Conservation (phyloP, 768 basidiomycete species). For the Cubamyces sp. region DNA sequence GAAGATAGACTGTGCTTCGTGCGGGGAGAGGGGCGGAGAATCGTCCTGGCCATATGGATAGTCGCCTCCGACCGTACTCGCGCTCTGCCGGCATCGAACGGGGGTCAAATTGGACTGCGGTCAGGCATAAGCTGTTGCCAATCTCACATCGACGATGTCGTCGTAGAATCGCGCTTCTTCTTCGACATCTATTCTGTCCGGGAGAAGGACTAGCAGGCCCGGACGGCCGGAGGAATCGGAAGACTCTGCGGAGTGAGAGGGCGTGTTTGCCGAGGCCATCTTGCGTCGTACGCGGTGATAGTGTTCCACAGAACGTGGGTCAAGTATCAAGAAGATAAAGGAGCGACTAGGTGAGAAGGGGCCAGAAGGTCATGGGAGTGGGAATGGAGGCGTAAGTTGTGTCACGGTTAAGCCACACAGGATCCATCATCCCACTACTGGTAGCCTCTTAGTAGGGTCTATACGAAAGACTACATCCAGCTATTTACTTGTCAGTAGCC, state of each 20-base stretch:
- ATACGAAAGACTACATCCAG: too few relatives aligned
- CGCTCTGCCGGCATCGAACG: constrained; percentile 8
- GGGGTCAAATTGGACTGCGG: constrained; percentile 1
- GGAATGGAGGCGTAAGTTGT: constrained; percentile 5
- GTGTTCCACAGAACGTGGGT: neutral
- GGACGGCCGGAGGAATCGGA: constrained; percentile 4
- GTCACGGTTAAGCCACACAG: too few relatives aligned
- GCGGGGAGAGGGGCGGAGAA: constrained; percentile 20
- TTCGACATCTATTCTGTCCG: constrained; percentile 63
- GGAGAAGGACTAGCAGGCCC: constrained; percentile 56
- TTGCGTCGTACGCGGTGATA: neutral
- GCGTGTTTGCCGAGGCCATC: constrained; percentile 5
- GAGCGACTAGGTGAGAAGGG: constrained; percentile 16
- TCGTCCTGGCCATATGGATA: constrained; percentile 19
- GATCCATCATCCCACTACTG: too few relatives aligned
- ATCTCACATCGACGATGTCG: constrained; percentile 55
- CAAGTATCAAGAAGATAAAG: constrained; percentile 2
- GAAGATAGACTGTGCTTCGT: constrained; percentile 53
- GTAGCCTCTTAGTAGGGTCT: too few relatives aligned
- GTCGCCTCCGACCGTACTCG: constrained; percentile 14
- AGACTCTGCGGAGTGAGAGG: constrained; percentile 17
- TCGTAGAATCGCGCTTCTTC: constrained; percentile 72
- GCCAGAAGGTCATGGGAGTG: constrained; percentile 14
- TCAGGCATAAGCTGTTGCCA: constrained; percentile 1
- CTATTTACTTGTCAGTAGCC: too few relatives aligned